Evolutionary conservation across 768 basidiomycete genomes (phyloP).

Genomic region (Dentipellis sp.): DNA sequence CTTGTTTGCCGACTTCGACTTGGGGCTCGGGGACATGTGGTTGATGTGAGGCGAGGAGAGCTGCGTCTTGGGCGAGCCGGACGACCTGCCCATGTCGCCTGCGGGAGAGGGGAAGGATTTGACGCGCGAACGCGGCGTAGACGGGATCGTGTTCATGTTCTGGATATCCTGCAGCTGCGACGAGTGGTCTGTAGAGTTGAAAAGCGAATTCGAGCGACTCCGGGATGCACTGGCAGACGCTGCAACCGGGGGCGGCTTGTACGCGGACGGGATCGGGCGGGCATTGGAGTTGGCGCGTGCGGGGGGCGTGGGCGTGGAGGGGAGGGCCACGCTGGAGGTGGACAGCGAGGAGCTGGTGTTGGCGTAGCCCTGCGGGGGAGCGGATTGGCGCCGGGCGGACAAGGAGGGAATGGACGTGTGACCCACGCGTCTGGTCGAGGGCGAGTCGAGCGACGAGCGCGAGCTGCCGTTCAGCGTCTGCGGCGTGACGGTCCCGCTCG

Average conservation of each 20-base stretch:
- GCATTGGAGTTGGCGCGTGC: constrained; percentile 16
- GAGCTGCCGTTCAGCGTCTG: constrained; percentile 15
- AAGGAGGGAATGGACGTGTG: constrained; percentile 17
- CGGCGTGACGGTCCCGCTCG: constrained; percentile 39
- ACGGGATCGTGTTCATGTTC: constrained; percentile 8
- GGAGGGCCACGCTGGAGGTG: constrained; percentile 18
- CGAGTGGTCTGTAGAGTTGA: constrained; percentile 11
- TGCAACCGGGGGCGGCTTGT: constrained; percentile 20
- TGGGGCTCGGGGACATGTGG: constrained; percentile 10
- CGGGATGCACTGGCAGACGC: constrained; percentile 15
- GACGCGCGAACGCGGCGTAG: constrained; percentile 32
- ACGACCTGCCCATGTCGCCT: constrained; percentile 17
- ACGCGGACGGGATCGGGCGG: constrained; percentile 10
- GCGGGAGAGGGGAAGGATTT: constrained; percentile 34
- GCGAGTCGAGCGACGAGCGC: constrained; percentile 14
- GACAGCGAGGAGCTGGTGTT: constrained; percentile 14
- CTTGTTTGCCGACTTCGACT: constrained; percentile 2
- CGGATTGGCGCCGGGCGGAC: constrained; percentile 16
- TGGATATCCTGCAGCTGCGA: constrained; percentile 9
- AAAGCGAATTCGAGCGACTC: constrained; percentile 17
- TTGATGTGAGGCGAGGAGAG: constrained; percentile 13
- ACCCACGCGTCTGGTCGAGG: constrained; percentile 14
- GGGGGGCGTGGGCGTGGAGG: constrained; percentile 20
- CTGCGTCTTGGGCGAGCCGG: constrained; percentile 11
- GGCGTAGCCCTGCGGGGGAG: constrained; percentile 12